Base-by-base conservation (phyloP, 306 rosid species). In the Inga leiocalycina region DNA sequence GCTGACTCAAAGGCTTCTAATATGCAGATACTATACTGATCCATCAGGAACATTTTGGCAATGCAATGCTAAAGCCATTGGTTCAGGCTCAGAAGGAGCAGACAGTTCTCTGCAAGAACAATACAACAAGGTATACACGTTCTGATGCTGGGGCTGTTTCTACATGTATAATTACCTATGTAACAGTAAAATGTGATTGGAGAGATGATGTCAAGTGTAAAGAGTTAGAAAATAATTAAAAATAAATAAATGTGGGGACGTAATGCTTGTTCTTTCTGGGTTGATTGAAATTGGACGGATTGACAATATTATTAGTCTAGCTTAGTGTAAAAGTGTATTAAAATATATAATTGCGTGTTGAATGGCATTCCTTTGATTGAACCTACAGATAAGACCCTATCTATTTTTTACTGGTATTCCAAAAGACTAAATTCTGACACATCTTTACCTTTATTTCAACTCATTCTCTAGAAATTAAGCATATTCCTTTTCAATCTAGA, bases 11-110 rank as follows among this genome's bases (percentile, higher is more conserved):
- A 14, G 69, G 80, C 57, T 79, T 80, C 54, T 82, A 61, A 76
- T 79, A 69, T 88, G 88, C 88, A 96, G 99, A 74, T 96, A 93
- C 86, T 87, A 93, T 74, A 96, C 99, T 27, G 99, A 96, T 89
- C 99, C 99, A 54, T 96, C 99, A 77, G 99, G 99, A 83, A 96
- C 99, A 22, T 96, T 96, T 83, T 96, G 99, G 99, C 99, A 96
- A 91, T 96, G 99, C 97, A 91, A 90, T 85, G 99, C 93, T 74
- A 96, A 96, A 85, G 99, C 99, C 76, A 96, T 96, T 75, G 99
- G 99, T 32, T 96, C 99, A 24, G 99, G 99, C 62, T 96, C 98
- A 4, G 99, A 96, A 89, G 99, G 98, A 37, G 99, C 99, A 24
- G 99, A 96, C 80, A 96, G 97, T 83, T 93, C 99, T 84, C 93